These are phyloP conservation scores for Alternaria viburni DNA, from an alignment of 2,329 filamentous ascomycete species.

Conservation along the genomic window DNA sequence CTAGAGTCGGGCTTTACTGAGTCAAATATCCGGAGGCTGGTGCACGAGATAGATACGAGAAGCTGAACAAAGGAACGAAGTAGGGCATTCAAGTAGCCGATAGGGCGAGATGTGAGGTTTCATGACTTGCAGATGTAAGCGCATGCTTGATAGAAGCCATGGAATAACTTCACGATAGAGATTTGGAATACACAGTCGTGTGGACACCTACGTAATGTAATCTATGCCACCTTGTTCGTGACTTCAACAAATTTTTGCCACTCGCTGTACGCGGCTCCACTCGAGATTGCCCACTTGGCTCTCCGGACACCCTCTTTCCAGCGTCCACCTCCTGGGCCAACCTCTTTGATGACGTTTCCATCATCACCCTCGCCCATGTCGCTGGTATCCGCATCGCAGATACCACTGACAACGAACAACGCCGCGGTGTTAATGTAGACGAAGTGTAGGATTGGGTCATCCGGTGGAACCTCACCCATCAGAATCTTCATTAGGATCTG, in stretches of 20 bases:
- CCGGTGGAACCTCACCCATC: conserved; percentile 70
- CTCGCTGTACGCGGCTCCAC: conserved; percentile 82
- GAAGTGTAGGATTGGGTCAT: conserved; percentile 90
- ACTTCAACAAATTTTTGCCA: conserved; percentile 85
- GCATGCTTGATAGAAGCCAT: not conserved
- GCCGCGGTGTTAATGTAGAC: conserved; percentile 93
- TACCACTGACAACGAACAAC: conserved; percentile 81
- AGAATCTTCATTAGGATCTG: conserved; percentile 80
- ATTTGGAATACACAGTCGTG: not conserved
- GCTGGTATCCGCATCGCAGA: conserved; percentile 83
- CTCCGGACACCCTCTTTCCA: conserved; percentile 95
- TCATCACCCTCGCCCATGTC: conserved; percentile 81
- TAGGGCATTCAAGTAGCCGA: not conserved
- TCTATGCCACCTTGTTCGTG: conserved; percentile 63
- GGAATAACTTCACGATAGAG: not conserved
- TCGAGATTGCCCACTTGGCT: conserved; percentile 86
- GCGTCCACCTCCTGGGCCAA: conserved; percentile 81
- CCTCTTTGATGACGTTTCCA: conserved; percentile 78
- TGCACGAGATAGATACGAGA: too few species aligned
- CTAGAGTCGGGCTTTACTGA: too few species aligned
- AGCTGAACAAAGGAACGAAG: too few species aligned
- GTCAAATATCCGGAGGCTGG: too few species aligned
- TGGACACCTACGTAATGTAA: not conserved
- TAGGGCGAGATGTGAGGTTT: not conserved
- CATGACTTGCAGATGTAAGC: not conserved